Conservation (phyloP, 73 alveolate genomes). For the Blepharisma stoltei region DNA sequence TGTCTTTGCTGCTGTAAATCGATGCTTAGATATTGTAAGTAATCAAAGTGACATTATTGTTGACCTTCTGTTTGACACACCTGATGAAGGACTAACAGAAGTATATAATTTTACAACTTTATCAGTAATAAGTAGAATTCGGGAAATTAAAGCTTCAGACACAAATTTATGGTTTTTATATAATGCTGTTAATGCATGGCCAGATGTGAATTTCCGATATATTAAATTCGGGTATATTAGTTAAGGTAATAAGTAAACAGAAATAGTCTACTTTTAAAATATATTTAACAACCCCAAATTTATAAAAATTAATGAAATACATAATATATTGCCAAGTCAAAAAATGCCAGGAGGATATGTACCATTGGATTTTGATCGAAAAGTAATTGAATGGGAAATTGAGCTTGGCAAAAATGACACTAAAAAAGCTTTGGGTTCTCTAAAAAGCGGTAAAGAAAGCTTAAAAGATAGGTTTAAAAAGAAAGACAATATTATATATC, state of each 20-base stretch:
- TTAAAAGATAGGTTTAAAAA: no score
- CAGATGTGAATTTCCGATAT: conserved; percentile 10
- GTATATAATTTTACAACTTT: not conserved
- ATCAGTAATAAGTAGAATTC: not conserved
- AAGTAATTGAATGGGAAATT: not conserved
- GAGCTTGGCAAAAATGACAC: conserved; percentile 4
- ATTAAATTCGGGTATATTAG: no score
- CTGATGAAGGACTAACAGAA: not conserved
- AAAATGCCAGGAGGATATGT: conserved; percentile 20
- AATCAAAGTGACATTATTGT: conserved; percentile 6
- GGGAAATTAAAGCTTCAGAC: not conserved
- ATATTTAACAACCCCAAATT: no score
- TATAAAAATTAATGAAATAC: no score
- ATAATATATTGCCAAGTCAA: not conserved
- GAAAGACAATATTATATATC: no score
- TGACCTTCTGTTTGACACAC: not conserved
- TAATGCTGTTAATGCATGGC: conserved; percentile 19
- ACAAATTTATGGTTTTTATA: not conserved
- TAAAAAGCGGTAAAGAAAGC: no score
- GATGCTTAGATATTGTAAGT: not conserved
- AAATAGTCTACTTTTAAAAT: no score
- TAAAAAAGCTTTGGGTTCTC: no score
- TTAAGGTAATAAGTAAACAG: no score
- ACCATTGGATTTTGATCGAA: not conserved
- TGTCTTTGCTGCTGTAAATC: not conserved